Base-by-base conservation (phyloP, 306 rosid genomes). In the Medicago ruthenica region DNA sequence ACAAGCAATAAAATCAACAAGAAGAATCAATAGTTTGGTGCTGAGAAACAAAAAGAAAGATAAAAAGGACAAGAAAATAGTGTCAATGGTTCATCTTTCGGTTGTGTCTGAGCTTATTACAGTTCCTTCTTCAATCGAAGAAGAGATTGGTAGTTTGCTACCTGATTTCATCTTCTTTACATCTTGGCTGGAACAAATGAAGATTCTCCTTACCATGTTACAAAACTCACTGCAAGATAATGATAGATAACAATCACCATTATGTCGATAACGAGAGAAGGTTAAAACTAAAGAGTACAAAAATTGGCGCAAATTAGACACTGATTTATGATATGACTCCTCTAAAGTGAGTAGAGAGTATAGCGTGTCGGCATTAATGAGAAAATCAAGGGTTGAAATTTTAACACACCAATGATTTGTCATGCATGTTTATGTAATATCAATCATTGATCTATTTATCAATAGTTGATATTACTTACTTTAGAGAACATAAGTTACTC, bases 131-230 rank as follows among this genome's bases (percentile, higher is more conserved):
- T 95, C 97, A 36, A 84, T 75, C 9, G 91, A 80, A 53, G 92
- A 80, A 58, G 88, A 85, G 70, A 84, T 66, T 0, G 86, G 87
- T 40, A 82, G 82, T 70, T 88, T 87, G 80, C 88, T 87, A 74
- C 89, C 93, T 3, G 88, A 51, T 45, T 84, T 89, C 88, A 92
- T 86, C 82, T 90, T 93, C 86, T 88, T 95, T 75, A 92, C 91
- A 60, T 92, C 93, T 76, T 80, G 88, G 80, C 91, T 89, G n/a
- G 91, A 92, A 67, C 93, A 87, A 57, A 96, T 92, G 31, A 88
- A 87, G 81, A 96, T 96, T 82, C 97, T 89, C 67, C 84, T 90
- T 75, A 89, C 99, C 88, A 92, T 87, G 57, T 79, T 87, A 77
- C 98, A 96, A 85, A 96, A 96, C 76, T 92, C 97, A 45, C 99